A percentile compares a stretch with the other conserved stretches of the same genome.
Evolutionary conservation across 1,284 basidiomycete species (phyloP).

Genomic region (Dichomitus squalens): DNA sequence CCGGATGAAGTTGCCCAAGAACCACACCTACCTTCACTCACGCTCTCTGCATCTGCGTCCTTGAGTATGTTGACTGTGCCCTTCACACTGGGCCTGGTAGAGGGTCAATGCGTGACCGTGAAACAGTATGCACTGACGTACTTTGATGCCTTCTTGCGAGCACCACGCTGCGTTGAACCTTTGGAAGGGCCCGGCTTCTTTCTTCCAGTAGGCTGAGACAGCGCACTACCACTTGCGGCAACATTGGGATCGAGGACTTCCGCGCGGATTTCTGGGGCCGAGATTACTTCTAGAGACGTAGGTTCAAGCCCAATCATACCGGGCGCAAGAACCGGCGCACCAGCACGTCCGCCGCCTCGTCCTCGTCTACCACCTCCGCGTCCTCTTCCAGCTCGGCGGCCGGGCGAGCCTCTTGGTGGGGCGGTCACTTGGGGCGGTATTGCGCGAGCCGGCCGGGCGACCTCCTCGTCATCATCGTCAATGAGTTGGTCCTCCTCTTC

Average conservation of each 20-base stretch:
- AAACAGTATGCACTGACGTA: constrained; percentile 25
- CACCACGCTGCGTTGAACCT: constrained; percentile 36
- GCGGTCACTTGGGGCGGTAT: constrained; percentile 35
- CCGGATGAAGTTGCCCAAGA: background rate
- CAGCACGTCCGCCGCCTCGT: constrained; percentile 18
- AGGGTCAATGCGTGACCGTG: background rate
- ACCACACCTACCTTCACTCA: constrained; percentile 42
- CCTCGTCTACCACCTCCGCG: constrained; percentile 24
- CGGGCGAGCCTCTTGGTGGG: constrained; percentile 19
- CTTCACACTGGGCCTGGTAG: constrained; percentile 21
- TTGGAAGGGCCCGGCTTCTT: constrained; percentile 41
- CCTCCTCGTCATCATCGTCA: constrained; percentile 64
- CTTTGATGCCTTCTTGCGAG: constrained; percentile 44
- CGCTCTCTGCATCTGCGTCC: constrained; percentile 38
- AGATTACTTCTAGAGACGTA: constrained; percentile 18
- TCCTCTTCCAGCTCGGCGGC: constrained; percentile 28
- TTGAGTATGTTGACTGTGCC: constrained; percentile 26
- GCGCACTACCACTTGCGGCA: constrained; percentile 18
- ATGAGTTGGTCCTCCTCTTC: constrained; percentile 75
- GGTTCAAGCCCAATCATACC: constrained; percentile 25
- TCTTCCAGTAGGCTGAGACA: constrained; percentile 34
- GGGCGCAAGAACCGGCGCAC: constrained; percentile 12
- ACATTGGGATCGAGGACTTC: constrained; percentile 29
- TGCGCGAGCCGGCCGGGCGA: constrained; percentile 26
- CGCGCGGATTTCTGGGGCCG: constrained; percentile 15